These are phyloP conservation scores for Pleurotus djamor DNA, from an alignment of 768 basidiomycete species.

Conservation along the genomic window DNA sequence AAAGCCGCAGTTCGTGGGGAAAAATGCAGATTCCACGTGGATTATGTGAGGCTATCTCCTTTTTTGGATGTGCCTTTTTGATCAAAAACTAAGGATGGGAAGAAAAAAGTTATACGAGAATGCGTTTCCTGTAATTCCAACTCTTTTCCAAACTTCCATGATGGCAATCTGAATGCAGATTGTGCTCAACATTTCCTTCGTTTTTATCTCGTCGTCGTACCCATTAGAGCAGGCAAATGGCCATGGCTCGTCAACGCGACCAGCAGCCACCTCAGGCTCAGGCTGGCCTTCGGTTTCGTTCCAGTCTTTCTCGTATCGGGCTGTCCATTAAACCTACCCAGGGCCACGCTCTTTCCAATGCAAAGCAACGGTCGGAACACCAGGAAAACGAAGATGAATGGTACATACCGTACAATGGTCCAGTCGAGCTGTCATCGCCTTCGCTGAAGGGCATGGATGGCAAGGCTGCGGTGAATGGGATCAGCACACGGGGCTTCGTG, in stretches of 20 bases:
- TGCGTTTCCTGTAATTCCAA: too few species aligned
- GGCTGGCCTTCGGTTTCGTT: slow-evolving; percentile 16
- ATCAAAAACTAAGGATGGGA: too few species aligned
- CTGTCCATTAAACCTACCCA: slow-evolving; percentile 10
- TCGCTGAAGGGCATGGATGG: not conserved
- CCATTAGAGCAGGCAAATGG: not conserved
- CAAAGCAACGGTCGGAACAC: slow-evolving; percentile 9
- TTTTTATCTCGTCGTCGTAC: not conserved
- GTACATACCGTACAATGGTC: slow-evolving; percentile 67
- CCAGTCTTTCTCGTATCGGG: slow-evolving; percentile 34
- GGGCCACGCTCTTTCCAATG: slow-evolving; percentile 8
- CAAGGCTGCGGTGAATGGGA: not conserved
- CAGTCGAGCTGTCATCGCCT: slow-evolving; percentile 42
- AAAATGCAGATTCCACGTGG: too few species aligned
- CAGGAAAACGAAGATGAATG: slow-evolving; percentile 41
- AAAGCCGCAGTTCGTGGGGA: too few species aligned
- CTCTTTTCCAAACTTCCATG: too few species aligned
- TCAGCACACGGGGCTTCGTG: not conserved
- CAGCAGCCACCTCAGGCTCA: not conserved
- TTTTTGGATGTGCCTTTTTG: too few species aligned
- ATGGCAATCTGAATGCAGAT: not conserved
- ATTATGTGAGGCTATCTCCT: too few species aligned
- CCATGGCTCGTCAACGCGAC: slow-evolving; percentile 2
- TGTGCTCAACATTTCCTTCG: not conserved
- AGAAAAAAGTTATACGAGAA: too few species aligned